Evolutionary conservation across 2,329 filamentous ascomycete genomes (phyloP).

Genomic region (Parastagonospora nodorum): DNA sequence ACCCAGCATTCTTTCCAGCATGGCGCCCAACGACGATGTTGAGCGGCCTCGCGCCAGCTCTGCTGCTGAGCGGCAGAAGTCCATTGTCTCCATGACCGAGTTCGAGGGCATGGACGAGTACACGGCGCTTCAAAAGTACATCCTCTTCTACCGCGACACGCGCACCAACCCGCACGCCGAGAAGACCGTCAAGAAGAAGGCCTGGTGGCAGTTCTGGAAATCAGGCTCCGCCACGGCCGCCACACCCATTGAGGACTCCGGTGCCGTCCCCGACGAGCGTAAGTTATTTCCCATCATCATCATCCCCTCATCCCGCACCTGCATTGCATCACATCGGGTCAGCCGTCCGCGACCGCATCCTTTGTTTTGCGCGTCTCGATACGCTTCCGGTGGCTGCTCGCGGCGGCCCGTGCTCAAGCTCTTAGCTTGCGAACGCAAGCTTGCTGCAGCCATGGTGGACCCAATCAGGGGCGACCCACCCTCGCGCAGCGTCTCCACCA

Average conservation of each 20-base stretch:
- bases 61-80: slow-evolving; percentile 41
- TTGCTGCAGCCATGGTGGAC: slow-evolving; percentile 20
- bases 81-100: slow-evolving; percentile 40
- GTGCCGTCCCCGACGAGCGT: slow-evolving; percentile 62
- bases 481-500: slow-evolving; percentile 15
- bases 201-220: slow-evolving; percentile 66
- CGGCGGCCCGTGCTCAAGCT: slow-evolving; percentile 20
- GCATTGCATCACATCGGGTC: background rate
- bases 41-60: slow-evolving; percentile 39
- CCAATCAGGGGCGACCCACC: slow-evolving; percentile 20
- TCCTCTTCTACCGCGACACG: slow-evolving; percentile 68
- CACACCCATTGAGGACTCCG: slow-evolving; percentile 37
- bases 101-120: slow-evolving; percentile 65
- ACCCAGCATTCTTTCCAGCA: slow-evolving; percentile 24
- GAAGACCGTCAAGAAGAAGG: slow-evolving; percentile 55
- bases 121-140: slow-evolving; percentile 68
- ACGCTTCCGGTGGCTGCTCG: slow-evolving; percentile 14
- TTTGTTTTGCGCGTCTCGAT: slow-evolving; percentile 11
- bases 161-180: slow-evolving; percentile 54
- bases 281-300: slow-evolving; percentile 10
- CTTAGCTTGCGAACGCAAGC: slow-evolving; percentile 6
- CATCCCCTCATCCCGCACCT: background rate
- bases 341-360: slow-evolving; percentile 1
- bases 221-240: slow-evolving; percentile 37
- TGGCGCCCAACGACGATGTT: slow-evolving; percentile 40